Evolutionary conservation across 228 moss, liverwort and hornwort genomes (phyloP).

Genomic region (Sphagnum fallax): DNA sequence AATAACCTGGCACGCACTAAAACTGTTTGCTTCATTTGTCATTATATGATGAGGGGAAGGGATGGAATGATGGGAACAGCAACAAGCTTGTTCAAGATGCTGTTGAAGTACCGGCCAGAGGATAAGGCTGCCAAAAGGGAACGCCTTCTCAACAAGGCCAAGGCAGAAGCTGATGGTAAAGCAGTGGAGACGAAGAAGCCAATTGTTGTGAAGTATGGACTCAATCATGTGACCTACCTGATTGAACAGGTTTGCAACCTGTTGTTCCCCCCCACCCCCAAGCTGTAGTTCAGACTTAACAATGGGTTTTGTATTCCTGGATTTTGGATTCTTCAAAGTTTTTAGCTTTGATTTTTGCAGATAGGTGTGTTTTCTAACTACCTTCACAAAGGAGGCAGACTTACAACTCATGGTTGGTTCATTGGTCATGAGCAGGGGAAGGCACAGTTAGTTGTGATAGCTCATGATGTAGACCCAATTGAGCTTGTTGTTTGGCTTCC

Average conservation of each 20-base stretch:
- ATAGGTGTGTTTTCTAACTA: background rate
- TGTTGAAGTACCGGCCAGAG: constrained; percentile 72
- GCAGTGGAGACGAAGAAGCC: constrained; percentile 71
- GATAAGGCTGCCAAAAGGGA: constrained; percentile 76
- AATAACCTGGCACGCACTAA: too few species aligned
- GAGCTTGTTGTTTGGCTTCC: constrained; percentile 77
- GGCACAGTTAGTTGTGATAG: constrained; percentile 77
- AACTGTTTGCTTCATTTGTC: background rate
- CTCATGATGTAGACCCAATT: constrained; percentile 71
- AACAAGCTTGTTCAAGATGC: constrained; percentile 55
- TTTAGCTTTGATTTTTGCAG: too few species aligned
- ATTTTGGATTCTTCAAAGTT: too few species aligned
- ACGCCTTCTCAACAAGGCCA: constrained; percentile 58
- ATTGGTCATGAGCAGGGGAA: constrained; percentile 23
- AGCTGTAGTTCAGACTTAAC: too few species aligned
- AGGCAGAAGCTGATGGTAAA: constrained; percentile 63
- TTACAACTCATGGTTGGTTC: background rate
- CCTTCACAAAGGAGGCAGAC: background rate
- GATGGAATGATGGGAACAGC: constrained; percentile 21
- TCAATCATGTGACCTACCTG: constrained; percentile 68
- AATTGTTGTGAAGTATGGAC: constrained; percentile 68
- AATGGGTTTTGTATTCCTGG: too few species aligned
- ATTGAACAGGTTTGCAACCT: constrained; percentile 51
- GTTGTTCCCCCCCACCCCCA: background rate
- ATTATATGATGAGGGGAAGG: background rate